phyloP scores from a whole-genome alignment of 306 rosid genomes.

The Cucurbita argyrosperma region DNA sequence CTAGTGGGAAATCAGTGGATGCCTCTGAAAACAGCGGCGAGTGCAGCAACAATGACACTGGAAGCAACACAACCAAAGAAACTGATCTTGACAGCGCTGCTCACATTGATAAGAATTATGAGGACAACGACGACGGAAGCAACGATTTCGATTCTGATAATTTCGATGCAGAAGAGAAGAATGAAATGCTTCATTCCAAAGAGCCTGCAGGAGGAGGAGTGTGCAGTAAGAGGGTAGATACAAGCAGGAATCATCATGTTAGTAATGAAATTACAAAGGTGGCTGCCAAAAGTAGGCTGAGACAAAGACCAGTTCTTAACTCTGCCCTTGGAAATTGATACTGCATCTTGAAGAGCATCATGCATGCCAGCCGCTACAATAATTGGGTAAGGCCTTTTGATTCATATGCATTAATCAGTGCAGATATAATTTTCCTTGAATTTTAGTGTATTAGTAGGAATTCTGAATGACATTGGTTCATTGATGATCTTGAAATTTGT shows the following conservation, averaged over 20 bases:
- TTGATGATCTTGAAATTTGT: background rate
- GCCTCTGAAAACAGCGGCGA: slow-evolving; percentile 11
- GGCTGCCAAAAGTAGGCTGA: slow-evolving; percentile 42
- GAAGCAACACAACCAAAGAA: slow-evolving; percentile 7
- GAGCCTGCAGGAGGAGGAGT: background rate
- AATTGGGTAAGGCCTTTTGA: background rate
- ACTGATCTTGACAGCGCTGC: slow-evolving; percentile 13
- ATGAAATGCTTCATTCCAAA: slow-evolving; percentile 8
- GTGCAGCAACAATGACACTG: slow-evolving; percentile 20
- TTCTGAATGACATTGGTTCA: slow-evolving; percentile 5
- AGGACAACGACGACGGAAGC: slow-evolving; percentile 1
- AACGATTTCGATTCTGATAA: background rate
- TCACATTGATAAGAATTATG: background rate
- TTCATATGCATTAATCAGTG: background rate
- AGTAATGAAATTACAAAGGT: slow-evolving; percentile 30
- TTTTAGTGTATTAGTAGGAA: slow-evolving; percentile 1
- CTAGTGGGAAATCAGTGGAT: slow-evolving; percentile 19
- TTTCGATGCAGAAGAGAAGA: slow-evolving; percentile 13
- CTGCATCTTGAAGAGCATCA: background rate
- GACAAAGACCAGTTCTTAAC: slow-evolving; percentile 76
- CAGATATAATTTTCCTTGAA: background rate
- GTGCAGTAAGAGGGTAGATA: slow-evolving; percentile 13
- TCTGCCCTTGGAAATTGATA: slow-evolving; percentile 31
- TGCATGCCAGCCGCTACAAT: background rate
- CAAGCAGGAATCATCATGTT: slow-evolving; percentile 17